Evolutionary conservation across 2,329 filamentous ascomycete genomes (phyloP).

Genomic region (Dactylonectria estremocensis): DNA sequence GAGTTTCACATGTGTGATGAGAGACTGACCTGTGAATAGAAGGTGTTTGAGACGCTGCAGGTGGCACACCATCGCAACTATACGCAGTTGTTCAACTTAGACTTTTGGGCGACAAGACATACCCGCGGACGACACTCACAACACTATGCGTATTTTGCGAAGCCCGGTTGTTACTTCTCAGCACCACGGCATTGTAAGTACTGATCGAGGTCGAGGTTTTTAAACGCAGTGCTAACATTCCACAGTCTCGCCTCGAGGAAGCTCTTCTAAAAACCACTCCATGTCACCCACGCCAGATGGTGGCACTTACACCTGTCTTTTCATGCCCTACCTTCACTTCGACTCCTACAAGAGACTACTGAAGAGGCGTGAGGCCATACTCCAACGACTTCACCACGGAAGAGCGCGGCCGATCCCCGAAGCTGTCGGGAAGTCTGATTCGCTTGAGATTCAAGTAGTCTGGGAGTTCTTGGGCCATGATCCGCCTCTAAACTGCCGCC

Average conservation of each 20-base stretch:
- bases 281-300: conserved; percentile 49
- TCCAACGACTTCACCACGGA: conserved; percentile 66
- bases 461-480: conserved; percentile 76
- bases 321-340: conserved; percentile 75
- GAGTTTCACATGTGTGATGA: conserved; percentile 17
- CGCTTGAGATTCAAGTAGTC: conserved; percentile 71
- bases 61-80: conserved; percentile 55
- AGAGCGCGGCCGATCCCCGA: conserved; percentile 70
- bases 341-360: conserved; percentile 74
- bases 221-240: background rate
- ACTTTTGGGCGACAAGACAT: conserved; percentile 66
- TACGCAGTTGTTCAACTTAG: conserved; percentile 59
- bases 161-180: conserved; percentile 64
- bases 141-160: conserved; percentile 65
- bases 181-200: conserved; percentile 54
- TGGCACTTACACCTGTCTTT: conserved; percentile 63
- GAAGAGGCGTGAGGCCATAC: conserved; percentile 69
- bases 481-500: conserved; percentile 72
- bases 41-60: conserved; percentile 62
- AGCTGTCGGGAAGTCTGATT: conserved; percentile 67
- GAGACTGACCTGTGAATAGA: conserved; percentile 47
- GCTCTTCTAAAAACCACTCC: conserved; percentile 49
- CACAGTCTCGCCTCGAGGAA: conserved; percentile 55
- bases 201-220: accelerated
- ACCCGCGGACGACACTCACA: conserved; percentile 65